Evolutionary conservation across 1,284 basidiomycete genomes (phyloP).

Genomic region (Leccinum colubrinum): DNA sequence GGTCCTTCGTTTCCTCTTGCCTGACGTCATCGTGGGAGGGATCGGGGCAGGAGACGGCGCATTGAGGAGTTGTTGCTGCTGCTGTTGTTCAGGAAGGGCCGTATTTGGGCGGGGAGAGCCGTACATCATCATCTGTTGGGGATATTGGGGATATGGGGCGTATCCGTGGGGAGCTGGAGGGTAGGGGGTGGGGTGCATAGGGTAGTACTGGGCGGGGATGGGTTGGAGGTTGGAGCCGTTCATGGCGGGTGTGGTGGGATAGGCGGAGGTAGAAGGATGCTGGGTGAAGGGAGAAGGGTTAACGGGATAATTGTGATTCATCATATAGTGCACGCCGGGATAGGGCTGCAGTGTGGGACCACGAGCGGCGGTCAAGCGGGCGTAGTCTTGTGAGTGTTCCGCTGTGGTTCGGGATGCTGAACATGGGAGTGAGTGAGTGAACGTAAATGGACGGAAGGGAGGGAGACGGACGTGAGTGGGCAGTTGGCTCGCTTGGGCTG

Average conservation of each 20-base stretch:
- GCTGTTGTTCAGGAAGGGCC: conserved; percentile 32
- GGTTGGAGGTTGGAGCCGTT: conserved; percentile 43
- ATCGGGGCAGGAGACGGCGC: conserved; percentile 36
- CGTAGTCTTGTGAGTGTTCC: conserved; percentile 36
- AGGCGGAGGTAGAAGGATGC: conserved; percentile 39
- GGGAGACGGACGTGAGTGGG: conserved; percentile 17
- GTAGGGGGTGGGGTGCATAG: conserved; percentile 55
- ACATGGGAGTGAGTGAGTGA: conserved; percentile 12
- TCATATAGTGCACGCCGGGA: conserved; percentile 48
- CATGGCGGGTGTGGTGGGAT: conserved; percentile 39
- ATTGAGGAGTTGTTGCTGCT: conserved; percentile 28
- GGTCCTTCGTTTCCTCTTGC: conserved; percentile 67
- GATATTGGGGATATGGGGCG: conserved; percentile 58
- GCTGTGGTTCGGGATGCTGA: conserved; percentile 38
- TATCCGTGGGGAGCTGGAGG: conserved; percentile 46
- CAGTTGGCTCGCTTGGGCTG: conserved; percentile 22
- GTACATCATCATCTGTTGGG: conserved; percentile 69
- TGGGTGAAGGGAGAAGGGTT: conserved; percentile 59
- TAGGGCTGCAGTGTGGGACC: conserved; percentile 52
- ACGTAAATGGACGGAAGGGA: background rate
- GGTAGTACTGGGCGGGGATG: conserved; percentile 54
- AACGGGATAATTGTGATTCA: conserved; percentile 61
- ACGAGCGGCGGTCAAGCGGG: conserved; percentile 36
- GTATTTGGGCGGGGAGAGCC: conserved; percentile 39
- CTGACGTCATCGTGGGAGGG: conserved; percentile 32